These are phyloP conservation scores for Penicillium capsulatum DNA, from an alignment of 2,329 filamentous ascomycete species.

Conservation along the genomic window DNA sequence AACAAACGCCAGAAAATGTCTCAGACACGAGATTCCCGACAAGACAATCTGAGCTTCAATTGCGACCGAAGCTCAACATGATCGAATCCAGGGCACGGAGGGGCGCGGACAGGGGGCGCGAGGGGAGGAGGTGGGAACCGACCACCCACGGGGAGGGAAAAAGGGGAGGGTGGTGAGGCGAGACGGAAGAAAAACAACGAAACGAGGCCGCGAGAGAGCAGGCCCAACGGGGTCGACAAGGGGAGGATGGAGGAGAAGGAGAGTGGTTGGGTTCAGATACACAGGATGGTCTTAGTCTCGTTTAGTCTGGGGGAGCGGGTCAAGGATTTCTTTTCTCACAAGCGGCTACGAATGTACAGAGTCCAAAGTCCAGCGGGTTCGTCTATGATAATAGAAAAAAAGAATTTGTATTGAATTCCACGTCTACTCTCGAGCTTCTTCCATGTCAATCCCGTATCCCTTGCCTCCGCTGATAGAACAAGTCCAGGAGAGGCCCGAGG, in stretches of 20 bases:
- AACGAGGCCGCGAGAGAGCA: constrained; percentile 19
- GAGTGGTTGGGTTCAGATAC: constrained; percentile 13
- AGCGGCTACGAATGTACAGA: too few species aligned
- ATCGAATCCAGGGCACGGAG: constrained; percentile 20
- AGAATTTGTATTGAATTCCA: too few species aligned
- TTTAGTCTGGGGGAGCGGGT: constrained; percentile 24
- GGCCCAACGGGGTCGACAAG: constrained; percentile 14
- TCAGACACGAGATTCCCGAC: constrained; percentile 19
- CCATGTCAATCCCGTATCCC: constrained; percentile 6
- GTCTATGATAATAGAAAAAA: too few species aligned
- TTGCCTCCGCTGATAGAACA: constrained; percentile 15
- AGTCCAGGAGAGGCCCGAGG: constrained; percentile 21
- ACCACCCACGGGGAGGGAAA: constrained; percentile 10
- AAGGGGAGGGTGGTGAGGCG: constrained; percentile 9
- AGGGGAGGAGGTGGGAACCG: constrained; percentile 22
- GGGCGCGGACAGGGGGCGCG: constrained; percentile 28
- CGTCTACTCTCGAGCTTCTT: background rate
- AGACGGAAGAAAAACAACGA: constrained; percentile 11
- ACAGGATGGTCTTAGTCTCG: constrained; percentile 14
- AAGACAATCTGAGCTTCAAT: constrained; percentile 18
- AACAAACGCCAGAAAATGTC: constrained; percentile 26
- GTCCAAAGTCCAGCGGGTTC: too few species aligned
- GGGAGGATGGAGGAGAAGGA: constrained; percentile 7
- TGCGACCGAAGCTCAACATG: constrained; percentile 18
- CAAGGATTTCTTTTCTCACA: background rate